phyloP scores from a whole-genome alignment of 2,329 filamentous ascomycete genomes.

The Hypoxylon sp. region DNA sequence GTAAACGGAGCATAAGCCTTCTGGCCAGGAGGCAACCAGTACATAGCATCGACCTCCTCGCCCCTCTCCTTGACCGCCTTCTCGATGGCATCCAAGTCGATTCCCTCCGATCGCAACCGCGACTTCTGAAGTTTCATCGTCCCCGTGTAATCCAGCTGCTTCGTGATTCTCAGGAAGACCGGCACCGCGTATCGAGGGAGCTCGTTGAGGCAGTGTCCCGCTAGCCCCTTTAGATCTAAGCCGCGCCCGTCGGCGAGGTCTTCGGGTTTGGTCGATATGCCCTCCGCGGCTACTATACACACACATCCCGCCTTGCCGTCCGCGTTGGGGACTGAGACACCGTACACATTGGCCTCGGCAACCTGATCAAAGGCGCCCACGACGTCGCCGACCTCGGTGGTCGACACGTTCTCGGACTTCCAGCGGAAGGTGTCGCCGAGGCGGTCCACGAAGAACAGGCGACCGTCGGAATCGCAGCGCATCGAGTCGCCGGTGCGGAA shows the following conservation, averaged over 20 bases:
- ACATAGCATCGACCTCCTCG: constrained; percentile 44
- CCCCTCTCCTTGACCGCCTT: constrained; percentile 45
- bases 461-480: constrained; percentile 65
- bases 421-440: constrained; percentile 79
- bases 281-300: constrained; percentile 50
- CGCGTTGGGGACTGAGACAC: constrained; percentile 53
- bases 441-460: constrained; percentile 73
- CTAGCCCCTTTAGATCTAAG: constrained; percentile 47
- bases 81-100: constrained; percentile 51
- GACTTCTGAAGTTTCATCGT: constrained; percentile 57
- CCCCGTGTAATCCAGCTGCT: constrained; percentile 53
- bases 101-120: constrained; percentile 51
- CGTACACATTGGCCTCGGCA: constrained; percentile 55
- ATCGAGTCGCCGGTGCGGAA: constrained; percentile 74
- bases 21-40: constrained; percentile 51
- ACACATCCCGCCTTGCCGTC: constrained; percentile 55
- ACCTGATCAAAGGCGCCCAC: constrained; percentile 51
- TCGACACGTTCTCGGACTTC: constrained; percentile 59
- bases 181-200: constrained; percentile 57
- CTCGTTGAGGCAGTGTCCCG: constrained; percentile 47
- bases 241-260: constrained; percentile 43
- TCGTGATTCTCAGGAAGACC: constrained; percentile 52
- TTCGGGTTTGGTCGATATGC: constrained; percentile 28
- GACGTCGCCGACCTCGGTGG: constrained; percentile 54
- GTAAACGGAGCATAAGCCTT: constrained; percentile 50